Evolutionary conservation across 768 basidiomycete species (phyloP), one percentile per base, ranked within the genome.

Genomic region (Pulveroboletus sp.): DNA sequence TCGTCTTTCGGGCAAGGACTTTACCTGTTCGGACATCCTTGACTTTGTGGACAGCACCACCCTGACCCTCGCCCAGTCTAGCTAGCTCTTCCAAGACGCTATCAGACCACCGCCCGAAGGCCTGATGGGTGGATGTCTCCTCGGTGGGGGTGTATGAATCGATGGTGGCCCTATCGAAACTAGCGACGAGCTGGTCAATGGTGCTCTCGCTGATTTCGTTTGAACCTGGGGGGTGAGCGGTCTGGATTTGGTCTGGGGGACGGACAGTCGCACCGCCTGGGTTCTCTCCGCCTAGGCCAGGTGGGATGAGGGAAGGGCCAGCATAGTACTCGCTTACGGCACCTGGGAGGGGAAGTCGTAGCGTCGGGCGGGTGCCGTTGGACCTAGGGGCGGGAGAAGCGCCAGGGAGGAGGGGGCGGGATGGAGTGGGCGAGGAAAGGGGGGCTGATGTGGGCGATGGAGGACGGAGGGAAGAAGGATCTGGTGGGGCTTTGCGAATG

Each of bases 41-140:
- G 41, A 97, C 94, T 70, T 92, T 93, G 68, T 95, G 85, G 10
- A 99, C 96, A 8, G 93, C 93, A 40, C 96, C 96, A 40, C 94
- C 93, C 48, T 93, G 92, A 37, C 96, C 96, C 63, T 97, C 93
- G 17, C 96, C 96, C 2, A 99, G 74, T 47, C 90, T 81, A 12
- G 73, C 67, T 8, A 93, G 55, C 57, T 89, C 87, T 57, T 93
- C 87, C 49, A 97, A 76, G 49, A 82, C 63, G 48, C 80, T 79
- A 64, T 92, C 89, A 8, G 80, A 77, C 76, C 80, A 89, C 49
- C 79, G 66, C 45, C 56, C 63, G 35, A 57, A 63, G 3, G 47
- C 46, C 37, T 57, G 52, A 15, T 43, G 52, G 41, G 64, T 66
- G 9, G 61, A 56, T 37, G 70, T 68, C 57, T 71, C 70, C 53